phyloP scores from a whole-genome alignment of 164 flowering plant genomes.

The Litsea cubeba region DNA sequence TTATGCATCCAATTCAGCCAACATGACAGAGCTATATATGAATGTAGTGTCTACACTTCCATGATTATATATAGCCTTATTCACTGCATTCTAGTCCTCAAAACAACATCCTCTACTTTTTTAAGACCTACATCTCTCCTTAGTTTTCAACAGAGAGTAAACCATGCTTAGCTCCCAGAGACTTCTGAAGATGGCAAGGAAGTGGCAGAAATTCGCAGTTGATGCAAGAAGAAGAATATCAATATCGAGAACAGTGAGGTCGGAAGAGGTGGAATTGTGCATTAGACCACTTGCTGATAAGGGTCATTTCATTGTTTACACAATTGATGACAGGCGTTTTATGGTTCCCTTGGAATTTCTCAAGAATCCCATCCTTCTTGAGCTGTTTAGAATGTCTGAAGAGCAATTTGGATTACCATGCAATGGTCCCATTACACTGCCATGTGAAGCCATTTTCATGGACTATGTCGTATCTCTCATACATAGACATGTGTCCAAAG shows the following conservation, averaged over 20 bases:
- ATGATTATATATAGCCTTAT: not conserved
- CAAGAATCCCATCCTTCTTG: conserved; percentile 9
- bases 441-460: conserved; percentile 17
- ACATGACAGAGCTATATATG: not conserved
- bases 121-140: not conserved
- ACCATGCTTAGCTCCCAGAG: conserved; percentile 17
- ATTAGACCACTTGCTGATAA: conserved; percentile 10
- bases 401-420: conserved; percentile 26
- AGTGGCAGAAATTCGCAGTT: conserved; percentile 13
- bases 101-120: not conserved
- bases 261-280: not conserved
- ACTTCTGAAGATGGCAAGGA: conserved; percentile 18
- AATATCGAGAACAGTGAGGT: not conserved
- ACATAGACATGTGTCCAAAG: conserved; percentile 10
- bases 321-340: conserved; percentile 7
- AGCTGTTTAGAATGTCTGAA: conserved; percentile 23
- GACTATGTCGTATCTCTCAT: conserved; percentile 14
- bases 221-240: conserved; percentile 20
- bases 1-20: not conserved
- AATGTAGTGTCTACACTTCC: not conserved
- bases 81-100: not conserved
- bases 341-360: conserved; percentile 19
- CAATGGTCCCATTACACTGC: conserved; percentile 19
- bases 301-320: conserved; percentile 28
- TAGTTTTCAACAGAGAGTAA: not conserved